These are phyloP conservation scores for Diospyros lotus DNA, from an alignment of 148 eudicot genomes.

Conservation along the genomic window DNA sequence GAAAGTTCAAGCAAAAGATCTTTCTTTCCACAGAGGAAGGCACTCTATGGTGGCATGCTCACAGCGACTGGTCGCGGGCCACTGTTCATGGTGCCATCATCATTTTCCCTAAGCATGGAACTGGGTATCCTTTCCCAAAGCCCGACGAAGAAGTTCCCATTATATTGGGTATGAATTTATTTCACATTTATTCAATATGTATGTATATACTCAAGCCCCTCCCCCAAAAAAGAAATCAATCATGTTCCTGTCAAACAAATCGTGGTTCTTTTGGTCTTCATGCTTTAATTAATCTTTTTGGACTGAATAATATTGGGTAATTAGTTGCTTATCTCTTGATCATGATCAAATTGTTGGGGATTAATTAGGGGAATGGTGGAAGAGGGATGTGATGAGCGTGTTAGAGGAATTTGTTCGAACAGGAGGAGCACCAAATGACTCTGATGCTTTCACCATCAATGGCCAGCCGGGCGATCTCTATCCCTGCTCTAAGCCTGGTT, in stretches of 20 bases:
- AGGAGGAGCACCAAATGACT: conserved; percentile 19
- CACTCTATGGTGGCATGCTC: conserved; percentile 21
- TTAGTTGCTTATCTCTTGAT: neutral
- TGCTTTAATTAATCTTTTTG: too few relatives aligned
- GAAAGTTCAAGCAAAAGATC: conserved; percentile 9
- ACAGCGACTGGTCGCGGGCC: conserved; percentile 18
- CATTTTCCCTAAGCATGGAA: neutral
- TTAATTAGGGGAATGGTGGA: conserved; percentile 26
- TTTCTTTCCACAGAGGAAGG: conserved; percentile 16
- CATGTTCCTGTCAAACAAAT: too few relatives aligned
- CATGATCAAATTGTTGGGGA: neutral
- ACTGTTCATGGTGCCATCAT: conserved; percentile 16
- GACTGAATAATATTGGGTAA: too few relatives aligned
- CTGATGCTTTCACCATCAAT: conserved; percentile 25
- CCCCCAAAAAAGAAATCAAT: too few relatives aligned
- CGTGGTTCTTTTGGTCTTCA: too few relatives aligned
- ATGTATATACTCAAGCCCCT: neutral
- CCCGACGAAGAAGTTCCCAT: conserved; percentile 11
- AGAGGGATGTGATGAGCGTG: conserved; percentile 14
- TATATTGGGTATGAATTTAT: conserved; percentile 1
- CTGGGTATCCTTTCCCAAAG: conserved; percentile 7
- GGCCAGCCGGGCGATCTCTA: conserved; percentile 28
- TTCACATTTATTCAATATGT: neutral
- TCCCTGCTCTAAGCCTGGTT: conserved; percentile 25
- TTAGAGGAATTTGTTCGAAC: neutral